Evolutionary conservation across 2,329 filamentous ascomycete genomes (phyloP).

Genomic region (Phaeosphaeria sp.): DNA sequence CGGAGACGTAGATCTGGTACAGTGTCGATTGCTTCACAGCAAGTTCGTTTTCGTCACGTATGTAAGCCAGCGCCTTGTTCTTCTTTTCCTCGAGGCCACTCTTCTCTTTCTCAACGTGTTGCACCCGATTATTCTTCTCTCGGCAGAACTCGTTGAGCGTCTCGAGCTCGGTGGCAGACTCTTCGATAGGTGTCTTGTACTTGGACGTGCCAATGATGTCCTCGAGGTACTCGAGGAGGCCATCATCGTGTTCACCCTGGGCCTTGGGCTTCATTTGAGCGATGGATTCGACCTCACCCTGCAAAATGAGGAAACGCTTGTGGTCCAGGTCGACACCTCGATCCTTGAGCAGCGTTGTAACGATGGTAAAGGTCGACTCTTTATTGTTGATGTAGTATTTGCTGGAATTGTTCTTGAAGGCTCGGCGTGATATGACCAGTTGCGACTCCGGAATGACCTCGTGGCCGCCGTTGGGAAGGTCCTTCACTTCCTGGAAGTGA

Average conservation of each 20-base stretch:
- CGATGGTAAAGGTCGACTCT: conserved; percentile 88
- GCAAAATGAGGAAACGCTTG: conserved; percentile 95
- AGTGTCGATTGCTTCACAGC: conserved; percentile 87
- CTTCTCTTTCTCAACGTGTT: conserved; percentile 98
- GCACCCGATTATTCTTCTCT: conserved; percentile 93
- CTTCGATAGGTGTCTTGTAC: conserved; percentile 96
- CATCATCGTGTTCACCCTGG: conserved; percentile 92
- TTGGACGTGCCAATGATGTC: conserved; percentile 99
- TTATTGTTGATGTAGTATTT: conserved; percentile 96
- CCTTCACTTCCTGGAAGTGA: conserved; percentile 94
- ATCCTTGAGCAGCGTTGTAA: conserved; percentile 85
- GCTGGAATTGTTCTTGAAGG: conserved; percentile 98
- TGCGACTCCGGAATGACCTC: conserved; percentile 83
- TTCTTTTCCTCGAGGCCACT: conserved; percentile 94
- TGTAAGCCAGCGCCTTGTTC: conserved; percentile 86
- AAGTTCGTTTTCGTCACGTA: conserved; percentile 93
- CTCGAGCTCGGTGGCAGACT: conserved; percentile 88
- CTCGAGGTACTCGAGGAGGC: conserved; percentile 93
- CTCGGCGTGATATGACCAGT: conserved; percentile 86
- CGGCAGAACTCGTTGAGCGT: conserved; percentile 91
- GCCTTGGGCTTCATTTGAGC: conserved; percentile 99
- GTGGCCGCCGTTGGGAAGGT: conserved; percentile 76
- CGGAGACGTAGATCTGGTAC: conserved; percentile 89
- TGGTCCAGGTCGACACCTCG: conserved; percentile 95
- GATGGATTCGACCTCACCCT: conserved; percentile 98